A percentile compares a stretch with the other conserved stretches of the same genome.
Evolutionary conservation across 805 yeast genomes (phyloP).

Genomic region (Zygoascus ofunaensis): DNA sequence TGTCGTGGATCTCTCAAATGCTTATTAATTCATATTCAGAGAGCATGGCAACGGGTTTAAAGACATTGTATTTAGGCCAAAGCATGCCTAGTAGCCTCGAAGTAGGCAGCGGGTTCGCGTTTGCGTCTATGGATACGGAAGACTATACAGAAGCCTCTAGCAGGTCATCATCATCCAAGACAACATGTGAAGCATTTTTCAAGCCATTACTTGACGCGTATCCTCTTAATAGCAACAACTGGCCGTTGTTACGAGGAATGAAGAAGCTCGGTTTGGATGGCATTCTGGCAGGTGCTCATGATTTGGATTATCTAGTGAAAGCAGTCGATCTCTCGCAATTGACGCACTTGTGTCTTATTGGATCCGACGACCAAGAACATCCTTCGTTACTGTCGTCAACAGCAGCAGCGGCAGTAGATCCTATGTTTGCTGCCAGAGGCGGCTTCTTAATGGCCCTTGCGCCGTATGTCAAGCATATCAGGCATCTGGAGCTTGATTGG

Average conservation of each 20-base stretch:
- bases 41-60: slow-evolving; percentile 6
- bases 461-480: background rate
- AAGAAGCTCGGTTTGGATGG: slow-evolving; percentile 12
- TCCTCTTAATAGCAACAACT: background rate
- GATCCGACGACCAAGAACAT: slow-evolving; percentile 4
- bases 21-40: slow-evolving; percentile 7
- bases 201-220: background rate
- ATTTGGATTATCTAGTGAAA: slow-evolving; percentile 1
- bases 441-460: background rate
- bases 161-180: no score
- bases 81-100: slow-evolving; percentile 14
- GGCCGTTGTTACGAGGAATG: background rate
- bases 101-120: slow-evolving; percentile 24
- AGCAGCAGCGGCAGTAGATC: no score
- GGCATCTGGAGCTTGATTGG: slow-evolving; percentile 6
- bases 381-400: background rate
- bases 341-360: slow-evolving; percentile 6
- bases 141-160: background rate
- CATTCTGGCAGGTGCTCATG: slow-evolving; percentile 7
- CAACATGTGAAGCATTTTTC: background rate
- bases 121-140: slow-evolving; percentile 15
- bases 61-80: slow-evolving; percentile 18
- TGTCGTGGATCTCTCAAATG: slow-evolving; percentile 16
- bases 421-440: background rate
- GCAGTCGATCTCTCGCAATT: slow-evolving; percentile 5